A percentile compares a stretch with the other conserved stretches of the same genome.
Conservation (phyloP, 257 asterid species). For the Ajuga chamaepitys region DNA sequence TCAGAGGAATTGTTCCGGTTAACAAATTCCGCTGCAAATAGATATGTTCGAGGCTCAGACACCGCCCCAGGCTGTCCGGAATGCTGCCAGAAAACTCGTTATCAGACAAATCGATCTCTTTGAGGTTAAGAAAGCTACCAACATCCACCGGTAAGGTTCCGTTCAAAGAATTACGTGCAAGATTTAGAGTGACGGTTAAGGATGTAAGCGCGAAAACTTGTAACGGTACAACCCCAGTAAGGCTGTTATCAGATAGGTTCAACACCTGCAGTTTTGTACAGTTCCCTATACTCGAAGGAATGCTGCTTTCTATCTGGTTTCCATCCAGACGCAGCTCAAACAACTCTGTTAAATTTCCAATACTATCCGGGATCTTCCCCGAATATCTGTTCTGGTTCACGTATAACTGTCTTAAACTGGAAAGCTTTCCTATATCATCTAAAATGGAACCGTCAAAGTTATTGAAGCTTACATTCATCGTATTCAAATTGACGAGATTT, state of each 20-base stretch:
- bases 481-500: constrained; percentile 1
- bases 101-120: constrained; percentile 10
- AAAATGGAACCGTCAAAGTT: constrained; percentile 4
- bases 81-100: constrained; percentile 10
- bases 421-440: constrained; percentile 12
- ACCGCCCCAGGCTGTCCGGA: constrained; percentile 13
- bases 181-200: neutral
- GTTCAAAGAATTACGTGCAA: neutral
- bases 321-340: constrained; percentile 12
- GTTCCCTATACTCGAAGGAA: constrained; percentile 10
- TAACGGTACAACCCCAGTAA: neutral
- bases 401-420: neutral
- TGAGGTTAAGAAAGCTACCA: constrained; percentile 10
- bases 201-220: constrained; percentile 8
- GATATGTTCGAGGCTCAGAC: constrained; percentile 12
- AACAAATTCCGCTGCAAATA: constrained; percentile 4
- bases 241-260: constrained; percentile 12
- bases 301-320: neutral
- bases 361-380: neutral
- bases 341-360: constrained; percentile 9
- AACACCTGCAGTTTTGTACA: constrained; percentile 11
- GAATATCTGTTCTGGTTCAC: constrained; percentile 10
- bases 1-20: constrained; percentile 10
- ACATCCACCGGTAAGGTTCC: constrained; percentile 5
- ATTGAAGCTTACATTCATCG: constrained; percentile 11